Evolutionary conservation across 805 yeast genomes (phyloP).

Genomic region (Yueomyces sp.): DNA sequence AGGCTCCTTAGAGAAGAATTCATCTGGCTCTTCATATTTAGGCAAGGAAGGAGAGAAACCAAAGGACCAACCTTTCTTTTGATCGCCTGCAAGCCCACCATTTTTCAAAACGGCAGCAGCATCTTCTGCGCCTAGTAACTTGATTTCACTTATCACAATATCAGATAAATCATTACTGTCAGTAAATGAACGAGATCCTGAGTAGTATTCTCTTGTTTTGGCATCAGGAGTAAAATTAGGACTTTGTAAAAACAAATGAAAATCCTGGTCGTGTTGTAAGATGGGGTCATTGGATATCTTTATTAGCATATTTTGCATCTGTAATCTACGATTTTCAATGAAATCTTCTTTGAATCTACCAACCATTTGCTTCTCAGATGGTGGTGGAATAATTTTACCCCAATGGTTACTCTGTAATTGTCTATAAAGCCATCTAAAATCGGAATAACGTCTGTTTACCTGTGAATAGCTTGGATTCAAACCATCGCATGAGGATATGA

Average conservation of each 20-base stretch:
- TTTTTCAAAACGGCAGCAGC: slow-evolving; percentile 15
- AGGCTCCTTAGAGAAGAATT: slow-evolving; percentile 58
- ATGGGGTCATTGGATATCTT: slow-evolving; percentile 44
- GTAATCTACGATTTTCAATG: slow-evolving; percentile 71
- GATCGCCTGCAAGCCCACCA: slow-evolving; percentile 37
- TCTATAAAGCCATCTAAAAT: slow-evolving; percentile 85
- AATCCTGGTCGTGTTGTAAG: slow-evolving; percentile 59
- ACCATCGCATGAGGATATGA: slow-evolving; percentile 41
- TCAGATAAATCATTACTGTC: slow-evolving; percentile 28
- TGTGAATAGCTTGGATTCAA: slow-evolving; percentile 29
- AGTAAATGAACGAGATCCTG: slow-evolving; percentile 39
- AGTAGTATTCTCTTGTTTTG: slow-evolving; percentile 51
- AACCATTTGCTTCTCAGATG: slow-evolving; percentile 84
- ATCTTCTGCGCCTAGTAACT: slow-evolving; percentile 22
- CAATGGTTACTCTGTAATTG: slow-evolving; percentile 77
- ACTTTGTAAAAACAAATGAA: slow-evolving; percentile 61
- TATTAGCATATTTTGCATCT: slow-evolving; percentile 62
- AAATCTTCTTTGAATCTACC: slow-evolving; percentile 88
- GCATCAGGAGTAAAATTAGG: slow-evolving; percentile 54
- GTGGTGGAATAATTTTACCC: slow-evolving; percentile 84
- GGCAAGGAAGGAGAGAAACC: slow-evolving; percentile 34
- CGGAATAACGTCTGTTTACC: slow-evolving; percentile 76
- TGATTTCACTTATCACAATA: slow-evolving; percentile 21
- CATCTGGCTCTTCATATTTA: slow-evolving; percentile 67
- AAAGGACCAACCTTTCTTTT: slow-evolving; percentile 59